Conservation (phyloP, 2,329 filamentous ascomycete genomes). For the Hypoxylon sp. region DNA sequence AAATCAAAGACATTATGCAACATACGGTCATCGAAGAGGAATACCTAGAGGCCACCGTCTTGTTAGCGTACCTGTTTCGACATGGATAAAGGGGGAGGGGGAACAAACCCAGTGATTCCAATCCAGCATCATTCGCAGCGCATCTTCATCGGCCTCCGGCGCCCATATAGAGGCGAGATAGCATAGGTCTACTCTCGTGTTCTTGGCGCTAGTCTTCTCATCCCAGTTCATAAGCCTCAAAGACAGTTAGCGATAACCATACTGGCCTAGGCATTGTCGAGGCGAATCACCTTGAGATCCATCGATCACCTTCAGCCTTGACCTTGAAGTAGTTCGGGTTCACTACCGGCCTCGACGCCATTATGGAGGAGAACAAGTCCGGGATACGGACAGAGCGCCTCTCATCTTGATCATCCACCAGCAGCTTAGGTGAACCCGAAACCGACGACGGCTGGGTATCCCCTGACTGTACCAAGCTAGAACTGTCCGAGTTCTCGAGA, state of each 20-base stretch:
- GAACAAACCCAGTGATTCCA: constrained; percentile 30
- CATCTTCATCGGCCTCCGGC: constrained; percentile 16
- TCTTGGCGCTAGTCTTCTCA: constrained; percentile 14
- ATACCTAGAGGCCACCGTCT: too few species aligned
- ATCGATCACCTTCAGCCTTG: constrained; percentile 24
- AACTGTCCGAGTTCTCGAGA: background rate
- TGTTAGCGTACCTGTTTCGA: too few species aligned
- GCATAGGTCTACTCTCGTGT: constrained; percentile 19
- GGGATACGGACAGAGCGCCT: constrained; percentile 15
- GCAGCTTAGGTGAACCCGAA: background rate
- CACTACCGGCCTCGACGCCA: constrained; percentile 22
- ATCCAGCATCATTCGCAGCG: constrained; percentile 22
- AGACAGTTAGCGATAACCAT: background rate
- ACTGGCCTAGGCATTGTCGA: background rate
- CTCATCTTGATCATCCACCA: background rate
- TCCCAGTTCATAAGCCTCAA: constrained; percentile 24
- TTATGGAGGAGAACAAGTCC: constrained; percentile 32
- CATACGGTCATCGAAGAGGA: constrained; percentile 31
- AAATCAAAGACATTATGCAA: background rate
- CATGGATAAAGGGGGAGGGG: background rate
- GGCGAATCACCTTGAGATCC: constrained; percentile 19
- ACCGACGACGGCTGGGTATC: background rate
- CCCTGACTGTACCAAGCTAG: background rate
- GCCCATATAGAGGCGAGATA: constrained; percentile 25
- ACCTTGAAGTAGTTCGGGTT: constrained; percentile 32